phyloP scores from a whole-genome alignment of 441 rosid genomes.

The Biscutella laevigata region DNA sequence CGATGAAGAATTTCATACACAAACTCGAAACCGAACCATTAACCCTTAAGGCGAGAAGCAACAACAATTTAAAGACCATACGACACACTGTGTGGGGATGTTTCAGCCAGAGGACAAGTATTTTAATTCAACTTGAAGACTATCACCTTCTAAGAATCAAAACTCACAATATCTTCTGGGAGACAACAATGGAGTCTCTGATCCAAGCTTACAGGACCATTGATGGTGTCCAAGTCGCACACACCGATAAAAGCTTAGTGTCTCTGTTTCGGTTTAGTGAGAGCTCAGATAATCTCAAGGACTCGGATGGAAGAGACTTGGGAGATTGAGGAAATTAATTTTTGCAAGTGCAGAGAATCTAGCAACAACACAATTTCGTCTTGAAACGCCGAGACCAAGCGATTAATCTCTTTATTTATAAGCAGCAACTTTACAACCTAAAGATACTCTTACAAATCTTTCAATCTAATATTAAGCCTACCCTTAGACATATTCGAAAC shows the following conservation, averaged over 20 bases:
- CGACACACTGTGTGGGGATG: slow-evolving; percentile 61
- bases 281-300: slow-evolving; percentile 44
- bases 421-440: no score
- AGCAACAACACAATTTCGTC: no score
- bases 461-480: no score
- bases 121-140: slow-evolving; percentile 63
- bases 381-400: no score
- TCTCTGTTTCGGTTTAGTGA: slow-evolving; percentile 62
- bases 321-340: slow-evolving; percentile 83
- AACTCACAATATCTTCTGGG: slow-evolving; percentile 60
- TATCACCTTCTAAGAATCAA: slow-evolving; percentile 64
- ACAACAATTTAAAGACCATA: slow-evolving; percentile 31
- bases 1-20: slow-evolving; percentile 33
- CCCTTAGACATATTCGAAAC: no score
- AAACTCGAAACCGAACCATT: slow-evolving; percentile 31
- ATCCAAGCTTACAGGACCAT: slow-evolving; percentile 63
- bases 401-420: no score
- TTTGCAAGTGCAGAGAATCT: no score
- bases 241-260: no score
- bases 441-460: no score
- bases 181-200: slow-evolving; percentile 75
- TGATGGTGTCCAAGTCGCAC: no score
- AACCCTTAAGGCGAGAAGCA: slow-evolving; percentile 26
- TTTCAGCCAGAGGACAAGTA: slow-evolving; percentile 83
- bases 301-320: slow-evolving; percentile 85